Evolutionary conservation across 768 basidiomycete genomes (phyloP).

Genomic region (Mycena galericulata): DNA sequence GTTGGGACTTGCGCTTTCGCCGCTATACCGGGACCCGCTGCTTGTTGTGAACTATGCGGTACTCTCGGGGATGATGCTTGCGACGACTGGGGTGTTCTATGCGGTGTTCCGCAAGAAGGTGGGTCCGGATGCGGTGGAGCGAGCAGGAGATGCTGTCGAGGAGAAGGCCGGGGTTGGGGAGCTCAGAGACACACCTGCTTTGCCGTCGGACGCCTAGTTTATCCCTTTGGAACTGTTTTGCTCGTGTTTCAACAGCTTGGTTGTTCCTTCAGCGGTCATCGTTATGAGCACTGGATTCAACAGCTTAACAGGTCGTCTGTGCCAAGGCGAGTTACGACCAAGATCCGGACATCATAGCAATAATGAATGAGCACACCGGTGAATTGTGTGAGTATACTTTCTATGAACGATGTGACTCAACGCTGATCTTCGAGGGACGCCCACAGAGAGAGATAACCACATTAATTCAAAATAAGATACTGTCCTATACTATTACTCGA

Average conservation of each 20-base stretch:
- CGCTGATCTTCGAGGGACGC: too few species aligned
- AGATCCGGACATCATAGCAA: too few species aligned
- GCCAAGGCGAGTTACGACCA: too few species aligned
- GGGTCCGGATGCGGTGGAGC: not conserved
- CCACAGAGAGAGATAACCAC: too few species aligned
- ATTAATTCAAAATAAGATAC: too few species aligned
- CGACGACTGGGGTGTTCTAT: slow-evolving; percentile 9
- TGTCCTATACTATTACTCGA: too few species aligned
- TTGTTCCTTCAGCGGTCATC: not conserved
- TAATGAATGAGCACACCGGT: too few species aligned
- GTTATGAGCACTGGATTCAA: not conserved
- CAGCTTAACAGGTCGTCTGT: not conserved
- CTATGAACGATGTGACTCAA: too few species aligned
- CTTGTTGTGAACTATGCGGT: slow-evolving; percentile 19
- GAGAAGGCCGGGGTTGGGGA: not conserved
- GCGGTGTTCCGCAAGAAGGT: slow-evolving; percentile 4
- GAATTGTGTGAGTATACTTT: too few species aligned
- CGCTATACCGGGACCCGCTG: slow-evolving; percentile 26
- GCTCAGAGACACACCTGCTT: not conserved
- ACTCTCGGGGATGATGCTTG: slow-evolving; percentile 17
- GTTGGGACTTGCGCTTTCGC: slow-evolving; percentile 16
- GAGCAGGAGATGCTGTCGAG: not conserved
- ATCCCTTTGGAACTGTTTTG: not conserved
- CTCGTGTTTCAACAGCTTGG: not conserved
- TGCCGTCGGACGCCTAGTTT: not conserved